A percentile compares a stretch with the other conserved stretches of the same genome.
Evolutionary conservation across 306 rosid species (phyloP).

Genomic region (Arachis hypogaea): DNA sequence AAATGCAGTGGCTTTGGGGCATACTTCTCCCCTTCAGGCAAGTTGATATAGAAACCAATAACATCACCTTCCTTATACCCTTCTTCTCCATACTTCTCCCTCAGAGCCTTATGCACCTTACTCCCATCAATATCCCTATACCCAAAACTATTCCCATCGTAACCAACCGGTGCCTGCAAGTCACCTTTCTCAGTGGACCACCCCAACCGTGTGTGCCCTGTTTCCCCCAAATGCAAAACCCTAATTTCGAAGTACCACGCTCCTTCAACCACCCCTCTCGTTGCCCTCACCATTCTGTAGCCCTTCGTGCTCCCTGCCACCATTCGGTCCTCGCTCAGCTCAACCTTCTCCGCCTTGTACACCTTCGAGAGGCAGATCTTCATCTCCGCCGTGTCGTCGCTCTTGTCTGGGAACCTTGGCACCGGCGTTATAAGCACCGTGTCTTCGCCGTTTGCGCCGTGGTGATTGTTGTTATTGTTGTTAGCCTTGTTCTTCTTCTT

Average conservation of each 20-base stretch:
- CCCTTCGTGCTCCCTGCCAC: constrained; percentile 92
- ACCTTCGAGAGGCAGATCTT: constrained; percentile 82
- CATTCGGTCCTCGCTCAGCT: constrained; percentile 81
- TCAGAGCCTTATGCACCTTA: constrained; percentile 90
- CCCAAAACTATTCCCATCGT: constrained; percentile 84
- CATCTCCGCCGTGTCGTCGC: constrained; percentile 75
- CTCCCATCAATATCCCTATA: constrained; percentile 95
- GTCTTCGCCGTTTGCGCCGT: constrained; percentile 54
- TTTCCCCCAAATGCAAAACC: constrained; percentile 74
- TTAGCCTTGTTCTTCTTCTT: constrained; percentile 79
- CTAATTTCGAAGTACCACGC: constrained; percentile 93
- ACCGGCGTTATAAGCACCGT: constrained; percentile 84
- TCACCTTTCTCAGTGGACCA: constrained; percentile 95
- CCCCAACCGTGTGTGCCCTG: constrained; percentile 87
- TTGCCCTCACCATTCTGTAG: constrained; percentile 93
- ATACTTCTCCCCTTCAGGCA: constrained; percentile 75
- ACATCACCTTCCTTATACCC: constrained; percentile 96
- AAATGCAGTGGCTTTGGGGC: constrained; percentile 71
- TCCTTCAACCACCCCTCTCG: constrained; percentile 86
- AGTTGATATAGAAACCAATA: constrained; percentile 82
- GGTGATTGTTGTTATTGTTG: constrained; percentile 49
- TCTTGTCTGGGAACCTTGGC: constrained; percentile 83
- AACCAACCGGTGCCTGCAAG: constrained; percentile 96
- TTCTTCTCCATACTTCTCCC: constrained; percentile 87
- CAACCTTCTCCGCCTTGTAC: constrained; percentile 95